These are phyloP conservation scores for Trichoderma sp. DNA, from an alignment of 2,329 filamentous ascomycete species.

Conservation along the genomic window DNA sequence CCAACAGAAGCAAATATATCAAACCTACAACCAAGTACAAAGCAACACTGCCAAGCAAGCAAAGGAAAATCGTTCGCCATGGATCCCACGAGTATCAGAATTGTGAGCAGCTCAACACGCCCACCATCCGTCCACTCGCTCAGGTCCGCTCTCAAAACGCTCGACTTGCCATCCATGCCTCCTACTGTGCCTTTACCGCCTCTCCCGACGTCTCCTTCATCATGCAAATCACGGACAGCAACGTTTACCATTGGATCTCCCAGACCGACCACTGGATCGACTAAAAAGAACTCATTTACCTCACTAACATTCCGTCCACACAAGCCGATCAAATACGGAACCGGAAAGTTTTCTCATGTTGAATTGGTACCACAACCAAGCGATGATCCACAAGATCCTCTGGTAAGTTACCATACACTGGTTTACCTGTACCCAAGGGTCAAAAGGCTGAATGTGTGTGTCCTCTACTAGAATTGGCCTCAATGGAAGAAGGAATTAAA, in stretches of 20 bases:
- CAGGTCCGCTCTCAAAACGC: background rate
- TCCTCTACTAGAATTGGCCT: constrained; percentile 50
- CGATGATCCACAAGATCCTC: constrained; percentile 51
- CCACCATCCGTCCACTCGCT: constrained; percentile 19
- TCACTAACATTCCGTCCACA: constrained; percentile 22
- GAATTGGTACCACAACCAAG: constrained; percentile 56
- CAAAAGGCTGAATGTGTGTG: background rate
- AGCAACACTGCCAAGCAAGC: background rate
- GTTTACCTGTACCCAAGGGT: too few relatives aligned
- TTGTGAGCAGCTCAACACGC: background rate
- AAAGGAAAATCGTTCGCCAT: constrained; percentile 10
- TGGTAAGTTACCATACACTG: constrained; percentile 40
- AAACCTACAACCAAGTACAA: background rate
- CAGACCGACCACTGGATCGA: background rate
- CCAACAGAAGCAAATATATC: background rate
- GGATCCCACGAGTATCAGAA: constrained; percentile 11
- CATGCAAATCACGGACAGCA: constrained; percentile 7
- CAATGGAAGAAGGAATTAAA: constrained; percentile 51
- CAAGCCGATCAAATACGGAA: constrained; percentile 47
- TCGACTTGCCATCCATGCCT: constrained; percentile 15
- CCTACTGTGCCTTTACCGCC: constrained; percentile 16
- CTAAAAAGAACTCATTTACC: constrained; percentile 19
- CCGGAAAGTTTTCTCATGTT: constrained; percentile 40
- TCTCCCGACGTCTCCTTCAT: constrained; percentile 4
- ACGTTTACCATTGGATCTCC: background rate